Evolutionary conservation across 441 rosid species (phyloP).

Genomic region (Adansonia madagascariensis): DNA sequence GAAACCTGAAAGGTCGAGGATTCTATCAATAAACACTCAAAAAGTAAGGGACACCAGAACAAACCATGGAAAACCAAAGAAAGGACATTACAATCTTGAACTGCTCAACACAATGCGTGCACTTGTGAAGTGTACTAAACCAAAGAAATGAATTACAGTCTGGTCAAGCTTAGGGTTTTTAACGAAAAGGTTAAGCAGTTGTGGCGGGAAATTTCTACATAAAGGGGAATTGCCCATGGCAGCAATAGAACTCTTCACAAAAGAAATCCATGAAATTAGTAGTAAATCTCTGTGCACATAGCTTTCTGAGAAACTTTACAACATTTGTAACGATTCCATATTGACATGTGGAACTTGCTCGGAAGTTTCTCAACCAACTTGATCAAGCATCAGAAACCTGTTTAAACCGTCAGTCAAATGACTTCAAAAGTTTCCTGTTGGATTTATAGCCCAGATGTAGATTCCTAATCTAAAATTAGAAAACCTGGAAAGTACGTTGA

Average conservation of each 20-base stretch:
- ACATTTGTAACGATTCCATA: background rate
- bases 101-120: background rate
- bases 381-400: background rate
- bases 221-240: background rate
- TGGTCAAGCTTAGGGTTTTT: background rate
- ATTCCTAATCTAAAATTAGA: background rate
- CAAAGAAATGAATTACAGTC: background rate
- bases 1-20: conserved; percentile 58
- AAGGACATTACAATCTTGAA: background rate
- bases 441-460: background rate
- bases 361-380: background rate
- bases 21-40: conserved; percentile 26
- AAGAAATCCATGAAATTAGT: background rate
- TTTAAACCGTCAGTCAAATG: background rate
- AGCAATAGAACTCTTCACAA: background rate
- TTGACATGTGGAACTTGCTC: background rate
- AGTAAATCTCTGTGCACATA: background rate
- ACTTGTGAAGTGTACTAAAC: background rate
- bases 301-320: background rate
- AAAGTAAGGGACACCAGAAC: conserved; percentile 11
- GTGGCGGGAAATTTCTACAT: background rate
- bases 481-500: background rate
- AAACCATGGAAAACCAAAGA: conserved; percentile 5
- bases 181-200: background rate
- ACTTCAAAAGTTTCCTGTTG: background rate